Evolutionary conservation across 139 green algal genomes (phyloP).

Genomic region (Ettlia oleoabundans): DNA sequence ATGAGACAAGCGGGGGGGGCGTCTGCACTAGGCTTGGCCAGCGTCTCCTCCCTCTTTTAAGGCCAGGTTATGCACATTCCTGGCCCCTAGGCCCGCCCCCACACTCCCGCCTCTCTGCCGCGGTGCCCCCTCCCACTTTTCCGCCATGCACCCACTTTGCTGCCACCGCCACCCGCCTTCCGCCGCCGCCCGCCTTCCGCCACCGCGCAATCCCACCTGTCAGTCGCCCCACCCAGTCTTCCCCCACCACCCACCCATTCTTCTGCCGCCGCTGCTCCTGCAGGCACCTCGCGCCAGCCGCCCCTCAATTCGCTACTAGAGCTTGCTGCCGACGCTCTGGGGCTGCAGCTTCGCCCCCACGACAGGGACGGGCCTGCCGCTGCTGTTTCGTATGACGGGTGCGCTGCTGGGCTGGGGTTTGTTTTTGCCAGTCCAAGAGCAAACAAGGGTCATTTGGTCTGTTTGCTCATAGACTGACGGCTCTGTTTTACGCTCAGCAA

Average conservation of each 20-base stretch:
- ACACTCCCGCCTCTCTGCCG: no score
- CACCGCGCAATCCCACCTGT: background rate
- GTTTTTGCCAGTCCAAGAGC: no score
- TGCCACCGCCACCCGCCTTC: no score
- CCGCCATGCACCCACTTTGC: no score
- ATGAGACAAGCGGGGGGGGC: background rate
- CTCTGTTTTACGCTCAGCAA: no score
- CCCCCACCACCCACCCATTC: background rate
- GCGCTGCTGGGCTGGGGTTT: background rate
- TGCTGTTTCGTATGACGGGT: slow-evolving; percentile 27
- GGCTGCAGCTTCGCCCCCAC: slow-evolving; percentile 35
- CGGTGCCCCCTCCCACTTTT: no score
- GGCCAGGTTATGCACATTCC: no score
- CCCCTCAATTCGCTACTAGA: slow-evolving; percentile 42
- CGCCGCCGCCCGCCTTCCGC: background rate
- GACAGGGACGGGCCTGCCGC: slow-evolving; percentile 4
- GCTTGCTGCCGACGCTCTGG: slow-evolving; percentile 25
- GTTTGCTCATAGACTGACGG: no score
- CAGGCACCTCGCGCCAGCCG: slow-evolving; percentile 21
- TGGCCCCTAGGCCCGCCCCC: no score
- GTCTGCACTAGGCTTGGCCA: no score
- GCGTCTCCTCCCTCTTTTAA: no score
- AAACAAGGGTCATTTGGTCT: no score
- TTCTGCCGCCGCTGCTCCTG: background rate
- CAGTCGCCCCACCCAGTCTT: background rate